Base-by-base conservation (phyloP, 2,329 filamentous ascomycete genomes). In the Gaeumannomyces tritici region DNA sequence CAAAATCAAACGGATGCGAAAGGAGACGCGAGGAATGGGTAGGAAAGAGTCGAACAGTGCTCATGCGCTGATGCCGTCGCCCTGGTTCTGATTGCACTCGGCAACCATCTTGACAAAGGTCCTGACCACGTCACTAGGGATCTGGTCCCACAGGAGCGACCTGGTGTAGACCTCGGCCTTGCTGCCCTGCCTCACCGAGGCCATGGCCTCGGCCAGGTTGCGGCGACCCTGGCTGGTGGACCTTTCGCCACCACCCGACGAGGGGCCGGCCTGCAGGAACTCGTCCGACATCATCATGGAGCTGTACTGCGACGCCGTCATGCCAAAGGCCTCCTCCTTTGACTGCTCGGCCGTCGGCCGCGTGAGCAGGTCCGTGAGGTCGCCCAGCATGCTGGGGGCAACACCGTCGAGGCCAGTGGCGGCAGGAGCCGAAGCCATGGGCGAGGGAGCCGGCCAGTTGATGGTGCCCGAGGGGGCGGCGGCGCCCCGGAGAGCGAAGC, bases 151-250 rank as follows among this genome's bases (percentile, higher is more conserved):
- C 63, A 98, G 86, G 65, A 98, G 82, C 65, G 91, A 96, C 63
- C 93, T 85, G 42, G 93, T 96, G 77, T 96, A 96, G 55, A 97
- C 90, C 70, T 97, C 92, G 63, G 93, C 90, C 75, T 91, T 91
- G 70, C 81, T 84, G 70, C 81, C 80, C 69, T 82, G 84, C 68
- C 91, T 87, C 86, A 96, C 91, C 57, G 85, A 87, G 60, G 89
- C 86, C 58, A 97, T 83, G 9, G 91, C 88, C 68, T 96, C 89
- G 57, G 89, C 89, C 58, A 95, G 83, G 73, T 90, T 92, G 70
- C 87, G 84, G 66, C 89, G 87, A 69, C 85, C 83, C 69, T 83
- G 82, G 70, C 83, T 87, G 57, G 80, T 82, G 67, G 79, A 79
- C 67, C 75, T 83, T 69, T 81, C 79, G 27, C 58, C 35, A 60